A percentile compares a stretch with the other conserved stretches of the same genome.
phyloP scores from a whole-genome alignment of 257 asterid genomes.

The Datura wrightii region DNA sequence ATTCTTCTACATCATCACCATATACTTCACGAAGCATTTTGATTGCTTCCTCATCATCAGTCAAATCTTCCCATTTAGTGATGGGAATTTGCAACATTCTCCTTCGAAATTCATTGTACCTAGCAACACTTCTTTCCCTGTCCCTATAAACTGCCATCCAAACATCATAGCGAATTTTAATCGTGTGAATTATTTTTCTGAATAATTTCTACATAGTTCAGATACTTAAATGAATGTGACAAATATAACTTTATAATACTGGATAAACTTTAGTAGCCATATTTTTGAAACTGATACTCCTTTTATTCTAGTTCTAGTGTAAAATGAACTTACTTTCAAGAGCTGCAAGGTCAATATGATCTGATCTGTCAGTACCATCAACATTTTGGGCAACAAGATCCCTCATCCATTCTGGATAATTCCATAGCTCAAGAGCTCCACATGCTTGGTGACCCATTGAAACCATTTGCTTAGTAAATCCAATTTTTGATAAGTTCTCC shows the following conservation, averaged over 20 bases:
- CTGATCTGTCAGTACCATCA: constrained; percentile 57
- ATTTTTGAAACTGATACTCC: too few species aligned
- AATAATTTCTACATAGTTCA: too few species aligned
- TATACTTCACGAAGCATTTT: constrained; percentile 51
- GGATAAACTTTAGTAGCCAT: too few species aligned
- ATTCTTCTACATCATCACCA: constrained; percentile 57
- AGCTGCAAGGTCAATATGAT: constrained; percentile 58
- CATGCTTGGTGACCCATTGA: constrained; percentile 80
- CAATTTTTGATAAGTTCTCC: constrained; percentile 44
- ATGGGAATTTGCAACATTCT: constrained; percentile 55
- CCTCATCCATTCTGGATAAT: constrained; percentile 65
- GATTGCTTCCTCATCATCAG: constrained; percentile 55
- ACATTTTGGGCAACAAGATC: constrained; percentile 48
- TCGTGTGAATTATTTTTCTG: too few species aligned
- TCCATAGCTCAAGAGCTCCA: constrained; percentile 72
- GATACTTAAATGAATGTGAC: too few species aligned
- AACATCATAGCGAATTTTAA: background rate
- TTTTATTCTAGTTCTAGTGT: too few species aligned
- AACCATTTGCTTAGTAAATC: constrained; percentile 60
- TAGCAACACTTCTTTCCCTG: constrained; percentile 63
- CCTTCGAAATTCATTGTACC: constrained; percentile 69
- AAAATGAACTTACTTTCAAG: constrained; percentile 53
- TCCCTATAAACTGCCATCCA: constrained; percentile 62
- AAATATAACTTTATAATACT: too few species aligned
- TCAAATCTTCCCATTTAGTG: constrained; percentile 67